Conservation (phyloP, 106 monocot genomes). For the Dendrobium nobile region DNA sequence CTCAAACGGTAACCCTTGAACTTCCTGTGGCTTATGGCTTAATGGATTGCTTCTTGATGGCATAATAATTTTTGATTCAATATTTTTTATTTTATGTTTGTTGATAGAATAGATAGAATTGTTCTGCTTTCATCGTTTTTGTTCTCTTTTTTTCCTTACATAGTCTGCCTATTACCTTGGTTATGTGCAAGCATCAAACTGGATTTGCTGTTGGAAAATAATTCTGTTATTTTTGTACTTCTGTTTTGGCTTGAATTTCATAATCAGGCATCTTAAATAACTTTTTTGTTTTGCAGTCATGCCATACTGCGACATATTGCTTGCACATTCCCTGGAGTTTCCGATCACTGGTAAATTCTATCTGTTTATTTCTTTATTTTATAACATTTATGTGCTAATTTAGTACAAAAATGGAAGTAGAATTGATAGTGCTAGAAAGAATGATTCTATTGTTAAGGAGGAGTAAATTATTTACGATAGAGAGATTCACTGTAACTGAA, state of each 20-base stretch:
- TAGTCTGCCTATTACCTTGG: neutral
- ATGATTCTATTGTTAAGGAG: neutral
- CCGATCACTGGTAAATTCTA: constrained; percentile 69
- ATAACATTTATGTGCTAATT: neutral
- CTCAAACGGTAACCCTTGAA: no score
- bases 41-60: neutral
- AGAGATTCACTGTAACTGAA: neutral
- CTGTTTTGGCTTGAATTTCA: neutral
- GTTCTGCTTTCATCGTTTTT: no score
- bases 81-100: neutral
- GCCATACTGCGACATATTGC: constrained; percentile 77
- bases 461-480: neutral
- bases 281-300: constrained; percentile 43
- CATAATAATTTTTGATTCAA: neutral
- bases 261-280: neutral
- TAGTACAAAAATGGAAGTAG: neutral
- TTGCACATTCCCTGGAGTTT: constrained; percentile 52
- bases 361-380: neutral
- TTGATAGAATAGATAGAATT: neutral
- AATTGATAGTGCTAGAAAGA: neutral
- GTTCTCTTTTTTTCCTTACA: no score
- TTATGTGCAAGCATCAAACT: neutral
- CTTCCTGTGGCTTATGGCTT: neutral
- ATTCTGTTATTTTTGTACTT: neutral
- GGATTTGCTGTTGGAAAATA: neutral